Conservation (phyloP, 139 green algal genomes). For the Pseudopediastrum boryanum region DNA sequence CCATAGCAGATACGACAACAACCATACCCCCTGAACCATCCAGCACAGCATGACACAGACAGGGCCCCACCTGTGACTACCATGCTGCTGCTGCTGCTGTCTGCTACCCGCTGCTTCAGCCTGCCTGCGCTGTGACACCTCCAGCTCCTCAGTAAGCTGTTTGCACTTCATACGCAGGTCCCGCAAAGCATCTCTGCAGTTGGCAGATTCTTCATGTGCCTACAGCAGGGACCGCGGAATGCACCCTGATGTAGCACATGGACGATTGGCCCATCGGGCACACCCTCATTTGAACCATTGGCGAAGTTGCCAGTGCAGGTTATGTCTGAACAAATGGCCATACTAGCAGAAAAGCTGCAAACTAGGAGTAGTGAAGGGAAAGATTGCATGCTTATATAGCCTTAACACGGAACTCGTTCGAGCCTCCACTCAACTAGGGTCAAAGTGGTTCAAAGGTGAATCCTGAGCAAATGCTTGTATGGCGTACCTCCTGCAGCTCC, state of each 20-base stretch:
- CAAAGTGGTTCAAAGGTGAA: background rate
- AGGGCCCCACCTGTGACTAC: no score
- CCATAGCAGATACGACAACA: background rate
- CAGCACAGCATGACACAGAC: background rate
- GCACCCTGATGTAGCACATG: no score
- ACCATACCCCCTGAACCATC: background rate
- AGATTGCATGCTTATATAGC: background rate
- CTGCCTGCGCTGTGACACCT: background rate
- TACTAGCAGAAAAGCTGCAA: no score
- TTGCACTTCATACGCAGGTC: constrained; percentile 52
- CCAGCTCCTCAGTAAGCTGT: constrained; percentile 64
- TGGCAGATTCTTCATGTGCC: constrained; percentile 20
- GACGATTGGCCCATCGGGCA: no score
- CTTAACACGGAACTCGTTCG: background rate
- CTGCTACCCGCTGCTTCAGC: background rate
- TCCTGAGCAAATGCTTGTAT: background rate
- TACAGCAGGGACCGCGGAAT: constrained; percentile 1
- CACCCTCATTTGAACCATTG: no score
- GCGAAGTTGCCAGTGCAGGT: no score
- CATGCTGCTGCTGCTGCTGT: background rate
- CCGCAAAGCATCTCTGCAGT: background rate
- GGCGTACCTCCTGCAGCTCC: constrained; percentile 55
- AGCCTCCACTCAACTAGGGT: background rate
- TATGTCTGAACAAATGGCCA: no score
- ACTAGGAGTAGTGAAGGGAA: background rate